Percentiles rank a stretch among this genome's conserved stretches.
Conservation (phyloP, 225 moss, liverwort and hornwort species). For the Marchantia polymorpha region DNA sequence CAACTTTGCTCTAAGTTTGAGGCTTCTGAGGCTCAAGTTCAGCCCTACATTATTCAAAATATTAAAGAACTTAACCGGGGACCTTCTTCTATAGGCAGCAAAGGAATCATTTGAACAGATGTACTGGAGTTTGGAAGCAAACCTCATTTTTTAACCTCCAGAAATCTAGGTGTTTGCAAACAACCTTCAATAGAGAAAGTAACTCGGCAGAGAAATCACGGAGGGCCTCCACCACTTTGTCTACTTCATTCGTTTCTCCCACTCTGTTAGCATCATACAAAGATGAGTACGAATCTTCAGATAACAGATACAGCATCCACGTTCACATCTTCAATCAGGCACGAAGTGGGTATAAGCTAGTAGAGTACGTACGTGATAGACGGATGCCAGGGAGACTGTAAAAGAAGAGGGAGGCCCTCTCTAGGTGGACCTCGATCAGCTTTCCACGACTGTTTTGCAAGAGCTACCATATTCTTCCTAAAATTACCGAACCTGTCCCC, state of each 20-base stretch:
- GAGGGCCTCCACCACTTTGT: conserved; percentile 66
- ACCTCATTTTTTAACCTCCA: conserved; percentile 70
- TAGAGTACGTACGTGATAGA: conserved; percentile 38
- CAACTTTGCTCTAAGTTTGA: not conserved
- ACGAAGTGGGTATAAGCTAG: not conserved
- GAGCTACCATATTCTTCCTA: conserved; percentile 22
- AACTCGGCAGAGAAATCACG: conserved; percentile 56
- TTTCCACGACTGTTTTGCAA: conserved; percentile 26
- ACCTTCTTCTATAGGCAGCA: not conserved
- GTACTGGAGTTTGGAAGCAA: not conserved
- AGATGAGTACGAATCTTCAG: not conserved
- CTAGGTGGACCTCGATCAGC: conserved; percentile 14
- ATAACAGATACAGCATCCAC: not conserved
- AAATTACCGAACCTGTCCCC: not conserved
- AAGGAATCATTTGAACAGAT: not conserved
- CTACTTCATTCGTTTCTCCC: conserved; percentile 56
- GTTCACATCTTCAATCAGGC: not conserved
- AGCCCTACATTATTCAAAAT: not conserved
- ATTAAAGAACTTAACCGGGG: not conserved
- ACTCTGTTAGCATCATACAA: conserved; percentile 25
- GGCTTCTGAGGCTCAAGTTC: not conserved
- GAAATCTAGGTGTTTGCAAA: conserved; percentile 69
- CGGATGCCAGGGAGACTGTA: conserved; percentile 45
- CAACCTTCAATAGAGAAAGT: conserved; percentile 58
- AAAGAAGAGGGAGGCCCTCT: conserved; percentile 44